Conservation (phyloP, 441 rosid species). For the Jatropha podagrica region DNA sequence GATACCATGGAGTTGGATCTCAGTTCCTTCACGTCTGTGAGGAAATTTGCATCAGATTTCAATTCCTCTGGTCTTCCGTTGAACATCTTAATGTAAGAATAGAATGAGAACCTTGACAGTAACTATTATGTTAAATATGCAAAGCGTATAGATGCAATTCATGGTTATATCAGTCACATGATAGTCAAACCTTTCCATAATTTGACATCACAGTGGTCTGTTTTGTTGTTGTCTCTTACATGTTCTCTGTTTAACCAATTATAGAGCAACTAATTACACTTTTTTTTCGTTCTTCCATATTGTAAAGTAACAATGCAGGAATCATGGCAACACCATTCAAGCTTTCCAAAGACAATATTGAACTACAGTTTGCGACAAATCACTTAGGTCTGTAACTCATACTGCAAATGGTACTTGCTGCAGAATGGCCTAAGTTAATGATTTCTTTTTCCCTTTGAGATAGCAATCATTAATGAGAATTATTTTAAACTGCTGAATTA, state of each 20-base stretch:
- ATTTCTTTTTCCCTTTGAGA: not conserved
- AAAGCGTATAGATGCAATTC: not conserved
- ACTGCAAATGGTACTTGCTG: slow-evolving; percentile 2
- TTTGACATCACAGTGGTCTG: not conserved
- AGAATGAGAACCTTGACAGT: not conserved
- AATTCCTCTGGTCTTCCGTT: slow-evolving; percentile 52
- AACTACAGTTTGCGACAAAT: slow-evolving; percentile 68
- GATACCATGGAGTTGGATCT: slow-evolving; percentile 83
- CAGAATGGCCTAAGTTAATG: not conserved
- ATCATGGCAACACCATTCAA: slow-evolving; percentile 55
- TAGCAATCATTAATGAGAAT: not conserved
- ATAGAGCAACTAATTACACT: slow-evolving; percentile 1
- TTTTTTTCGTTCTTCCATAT: slow-evolving; percentile 22
- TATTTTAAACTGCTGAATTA: not conserved
- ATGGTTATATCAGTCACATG: not conserved
- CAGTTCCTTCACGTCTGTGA: slow-evolving; percentile 65
- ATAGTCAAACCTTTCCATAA: not conserved
- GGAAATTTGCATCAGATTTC: slow-evolving; percentile 64
- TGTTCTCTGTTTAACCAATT: not conserved
- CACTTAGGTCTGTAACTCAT: slow-evolving; percentile 45
- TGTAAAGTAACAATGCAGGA: slow-evolving; percentile 68
- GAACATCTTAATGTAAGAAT: slow-evolving; percentile 66
- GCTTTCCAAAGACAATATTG: slow-evolving; percentile 58
- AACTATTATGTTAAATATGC: not conserved
- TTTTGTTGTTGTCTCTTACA: not conserved